phyloP scores from a whole-genome alignment of 768 basidiomycete genomes.

The Suillus fuscotomentosus region DNA sequence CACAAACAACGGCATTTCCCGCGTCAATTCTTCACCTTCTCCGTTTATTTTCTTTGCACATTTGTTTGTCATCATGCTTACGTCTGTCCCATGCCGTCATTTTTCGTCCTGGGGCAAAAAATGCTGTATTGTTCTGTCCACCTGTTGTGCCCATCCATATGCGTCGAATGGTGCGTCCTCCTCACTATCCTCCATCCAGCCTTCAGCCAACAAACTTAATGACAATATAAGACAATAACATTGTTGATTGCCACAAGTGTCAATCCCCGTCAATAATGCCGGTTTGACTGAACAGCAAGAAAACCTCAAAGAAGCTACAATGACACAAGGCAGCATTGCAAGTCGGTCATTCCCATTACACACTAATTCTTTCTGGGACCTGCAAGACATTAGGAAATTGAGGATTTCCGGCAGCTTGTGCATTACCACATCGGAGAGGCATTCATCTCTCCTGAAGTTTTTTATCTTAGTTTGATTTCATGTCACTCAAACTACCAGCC shows the following conservation, averaged over 20 bases:
- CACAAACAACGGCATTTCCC: too few species aligned
- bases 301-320: neutral
- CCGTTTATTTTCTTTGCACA: too few species aligned
- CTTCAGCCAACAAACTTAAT: neutral
- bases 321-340: neutral
- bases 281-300: neutral
- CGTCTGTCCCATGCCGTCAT: too few species aligned
- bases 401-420: neutral
- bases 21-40: too few species aligned
- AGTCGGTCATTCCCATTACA: neutral
- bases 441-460: neutral
- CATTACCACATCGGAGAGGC: neutral
- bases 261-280: neutral
- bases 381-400: neutral
- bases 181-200: too few species aligned
- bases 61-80: too few species aligned
- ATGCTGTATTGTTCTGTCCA: too few species aligned
- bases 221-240: neutral
- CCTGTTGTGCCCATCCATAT: too few species aligned
- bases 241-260: neutral
- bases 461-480: neutral
- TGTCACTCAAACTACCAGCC: neutral
- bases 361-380: neutral
- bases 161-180: too few species aligned
- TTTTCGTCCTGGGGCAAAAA: too few species aligned